A percentile compares a stretch with the other conserved stretches of the same genome.
These are phyloP conservation scores for Trichosporon asahii DNA, from an alignment of 1,284 basidiomycete genomes.

Conservation along the genomic window DNA sequence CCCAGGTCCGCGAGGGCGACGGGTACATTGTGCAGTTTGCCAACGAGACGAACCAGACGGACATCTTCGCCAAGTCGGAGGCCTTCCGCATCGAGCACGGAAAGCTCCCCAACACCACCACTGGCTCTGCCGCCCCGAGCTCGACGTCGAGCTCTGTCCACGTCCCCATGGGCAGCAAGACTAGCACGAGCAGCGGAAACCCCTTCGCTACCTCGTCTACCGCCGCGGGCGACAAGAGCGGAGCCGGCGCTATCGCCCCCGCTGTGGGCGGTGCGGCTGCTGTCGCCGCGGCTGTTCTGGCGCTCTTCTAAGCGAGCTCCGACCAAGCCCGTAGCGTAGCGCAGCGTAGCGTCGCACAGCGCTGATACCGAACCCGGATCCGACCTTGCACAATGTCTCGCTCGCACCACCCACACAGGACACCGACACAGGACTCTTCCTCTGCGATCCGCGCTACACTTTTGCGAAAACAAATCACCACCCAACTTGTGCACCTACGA, in stretches of 20 bases:
- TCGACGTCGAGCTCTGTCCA: not conserved
- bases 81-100: slow-evolving; percentile 51
- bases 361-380: no score
- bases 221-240: not conserved
- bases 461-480: not conserved
- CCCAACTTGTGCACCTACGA: not conserved
- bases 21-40: slow-evolving; percentile 55
- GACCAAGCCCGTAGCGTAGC: no score
- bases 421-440: no score
- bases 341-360: no score
- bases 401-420: no score
- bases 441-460: not conserved
- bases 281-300: slow-evolving; percentile 19
- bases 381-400: no score
- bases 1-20: slow-evolving; percentile 23
- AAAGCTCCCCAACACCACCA: slow-evolving; percentile 15
- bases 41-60: slow-evolving; percentile 52
- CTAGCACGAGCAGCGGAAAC: slow-evolving; percentile 12
- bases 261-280: slow-evolving; percentile 20
- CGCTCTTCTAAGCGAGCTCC: slow-evolving; percentile 17
- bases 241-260: slow-evolving; percentile 1
- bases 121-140: not conserved
- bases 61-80: slow-evolving; percentile 54
- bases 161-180: slow-evolving; percentile 23
- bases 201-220: slow-evolving; percentile 21